A percentile compares a stretch with the other conserved stretches of the same genome.
These are phyloP conservation scores for Wickerhamomyces sp. DNA, from an alignment of 1,139 yeast species.

Conservation along the genomic window DNA sequence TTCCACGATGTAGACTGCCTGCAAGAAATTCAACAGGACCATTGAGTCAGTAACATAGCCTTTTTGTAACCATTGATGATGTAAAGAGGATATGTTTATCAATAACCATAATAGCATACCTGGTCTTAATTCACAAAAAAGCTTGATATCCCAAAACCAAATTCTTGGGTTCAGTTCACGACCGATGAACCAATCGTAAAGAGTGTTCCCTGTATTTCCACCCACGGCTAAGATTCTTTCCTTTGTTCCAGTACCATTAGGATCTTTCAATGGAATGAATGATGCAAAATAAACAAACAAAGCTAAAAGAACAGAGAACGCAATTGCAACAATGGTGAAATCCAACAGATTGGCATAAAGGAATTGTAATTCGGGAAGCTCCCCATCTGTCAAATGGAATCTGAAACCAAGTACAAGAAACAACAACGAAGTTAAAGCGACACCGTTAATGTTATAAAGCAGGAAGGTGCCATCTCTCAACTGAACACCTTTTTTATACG, in stretches of 20 bases:
- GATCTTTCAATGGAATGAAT: conserved; percentile 47
- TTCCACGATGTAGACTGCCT: conserved; percentile 80
- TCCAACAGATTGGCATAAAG: conserved; percentile 65
- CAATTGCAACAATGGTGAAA: conserved; percentile 55
- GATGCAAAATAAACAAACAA: conserved; percentile 62
- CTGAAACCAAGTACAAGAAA: conserved; percentile 44
- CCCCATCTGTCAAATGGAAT: conserved; percentile 41
- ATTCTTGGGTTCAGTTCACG: conserved; percentile 91
- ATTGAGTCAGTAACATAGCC: conserved; percentile 72
- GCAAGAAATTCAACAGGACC: conserved; percentile 61
- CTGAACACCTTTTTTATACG: conserved; percentile 54
- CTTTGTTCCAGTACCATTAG: conserved; percentile 49
- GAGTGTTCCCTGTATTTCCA: conserved; percentile 71
- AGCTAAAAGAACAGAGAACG: conserved; percentile 62
- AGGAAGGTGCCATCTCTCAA: conserved; percentile 73
- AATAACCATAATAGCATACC: conserved; percentile 86
- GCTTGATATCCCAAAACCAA: conserved; percentile 80
- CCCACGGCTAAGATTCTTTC: conserved; percentile 78
- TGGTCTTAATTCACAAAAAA: conserved; percentile 92
- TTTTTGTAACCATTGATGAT: conserved; percentile 62
- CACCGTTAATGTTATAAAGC: conserved; percentile 78
- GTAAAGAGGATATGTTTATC: conserved; percentile 73
- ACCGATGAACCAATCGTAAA: conserved; percentile 97
- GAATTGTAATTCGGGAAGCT: conserved; percentile 75
- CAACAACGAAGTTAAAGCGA: conserved; percentile 46